Evolutionary conservation across 2,329 filamentous ascomycete genomes (phyloP).

Genomic region (Scedosporium aurantiacum): DNA sequence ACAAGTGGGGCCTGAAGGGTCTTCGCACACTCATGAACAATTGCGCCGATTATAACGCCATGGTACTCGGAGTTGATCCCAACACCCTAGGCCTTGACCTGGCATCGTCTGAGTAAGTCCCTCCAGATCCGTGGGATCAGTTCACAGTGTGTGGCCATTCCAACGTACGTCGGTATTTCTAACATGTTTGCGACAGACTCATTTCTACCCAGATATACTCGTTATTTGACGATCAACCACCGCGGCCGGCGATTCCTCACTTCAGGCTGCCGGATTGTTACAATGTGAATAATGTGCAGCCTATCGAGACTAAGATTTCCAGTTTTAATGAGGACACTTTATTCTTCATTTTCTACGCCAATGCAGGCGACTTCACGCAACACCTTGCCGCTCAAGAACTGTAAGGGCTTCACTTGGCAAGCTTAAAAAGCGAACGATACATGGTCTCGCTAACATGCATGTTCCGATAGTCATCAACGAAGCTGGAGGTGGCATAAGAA

Average conservation of each 20-base stretch:
- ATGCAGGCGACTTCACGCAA: slow-evolving; percentile 51
- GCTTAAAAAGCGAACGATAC: no score
- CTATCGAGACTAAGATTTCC: slow-evolving; percentile 52
- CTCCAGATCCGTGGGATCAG: not conserved
- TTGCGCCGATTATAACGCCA: slow-evolving; percentile 50
- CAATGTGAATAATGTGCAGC: slow-evolving; percentile 53
- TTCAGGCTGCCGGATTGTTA: slow-evolving; percentile 56
- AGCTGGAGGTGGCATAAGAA: slow-evolving; percentile 63
- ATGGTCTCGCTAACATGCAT: slow-evolving; percentile 6
- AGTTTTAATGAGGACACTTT: slow-evolving; percentile 60
- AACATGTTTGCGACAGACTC: slow-evolving; percentile 25
- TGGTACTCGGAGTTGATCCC: slow-evolving; percentile 50
- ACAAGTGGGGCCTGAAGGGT: slow-evolving; percentile 56
- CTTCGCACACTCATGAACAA: slow-evolving; percentile 53
- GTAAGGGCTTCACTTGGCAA: slow-evolving; percentile 27
- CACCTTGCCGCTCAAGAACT: slow-evolving; percentile 52
- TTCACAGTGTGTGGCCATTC: not conserved
- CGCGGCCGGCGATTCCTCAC: slow-evolving; percentile 45
- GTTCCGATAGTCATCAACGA: slow-evolving; percentile 38
- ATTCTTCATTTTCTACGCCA: slow-evolving; percentile 61
- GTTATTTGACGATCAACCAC: slow-evolving; percentile 47
- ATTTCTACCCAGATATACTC: slow-evolving; percentile 52
- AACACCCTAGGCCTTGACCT: slow-evolving; percentile 46
- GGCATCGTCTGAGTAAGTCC: slow-evolving; percentile 43
- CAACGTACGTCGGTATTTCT: not conserved